These are phyloP conservation scores for Ploettnerulaceae sp. DNA, from an alignment of 2,329 filamentous ascomycete genomes.

Conservation along the genomic window DNA sequence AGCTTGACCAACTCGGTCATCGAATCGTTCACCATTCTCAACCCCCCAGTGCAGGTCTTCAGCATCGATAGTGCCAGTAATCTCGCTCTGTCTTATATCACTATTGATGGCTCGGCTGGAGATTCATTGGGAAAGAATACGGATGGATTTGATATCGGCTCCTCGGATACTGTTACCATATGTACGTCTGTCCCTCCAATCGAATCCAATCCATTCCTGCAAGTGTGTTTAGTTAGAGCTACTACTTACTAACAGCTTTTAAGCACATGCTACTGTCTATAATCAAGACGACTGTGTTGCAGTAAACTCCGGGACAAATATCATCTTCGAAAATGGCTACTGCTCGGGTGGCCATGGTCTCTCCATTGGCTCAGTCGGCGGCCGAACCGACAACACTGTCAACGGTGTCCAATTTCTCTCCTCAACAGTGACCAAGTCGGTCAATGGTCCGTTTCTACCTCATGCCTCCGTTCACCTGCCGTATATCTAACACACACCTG, in stretches of 20 bases:
- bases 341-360: slow-evolving; percentile 22
- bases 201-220: background rate
- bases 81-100: slow-evolving; percentile 6
- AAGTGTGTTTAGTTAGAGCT: too few species aligned
- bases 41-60: slow-evolving; percentile 11
- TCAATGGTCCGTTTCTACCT: slow-evolving; percentile 1
- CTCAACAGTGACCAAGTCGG: slow-evolving; percentile 2
- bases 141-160: slow-evolving; percentile 47
- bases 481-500: too few species aligned
- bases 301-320: slow-evolving; percentile 46
- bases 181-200: slow-evolving; percentile 27
- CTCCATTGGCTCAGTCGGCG: slow-evolving; percentile 8
- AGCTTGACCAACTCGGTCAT: slow-evolving; percentile 5
- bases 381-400: slow-evolving; percentile 4
- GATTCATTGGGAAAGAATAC: slow-evolving; percentile 43
- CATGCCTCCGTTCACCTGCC: too few species aligned
- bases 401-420: background rate
- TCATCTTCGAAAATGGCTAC: slow-evolving; percentile 19
- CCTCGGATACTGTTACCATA: slow-evolving; percentile 43
- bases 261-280: too few species aligned
- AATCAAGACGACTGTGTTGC: slow-evolving; percentile 56
- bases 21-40: slow-evolving; percentile 8
- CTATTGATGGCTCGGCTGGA: slow-evolving; percentile 7
- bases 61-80: slow-evolving; percentile 10
- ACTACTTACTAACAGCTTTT: too few species aligned